Evolutionary conservation across 2,329 filamentous ascomycete genomes (phyloP).

Genomic region (Xylariaceae sp.): DNA sequence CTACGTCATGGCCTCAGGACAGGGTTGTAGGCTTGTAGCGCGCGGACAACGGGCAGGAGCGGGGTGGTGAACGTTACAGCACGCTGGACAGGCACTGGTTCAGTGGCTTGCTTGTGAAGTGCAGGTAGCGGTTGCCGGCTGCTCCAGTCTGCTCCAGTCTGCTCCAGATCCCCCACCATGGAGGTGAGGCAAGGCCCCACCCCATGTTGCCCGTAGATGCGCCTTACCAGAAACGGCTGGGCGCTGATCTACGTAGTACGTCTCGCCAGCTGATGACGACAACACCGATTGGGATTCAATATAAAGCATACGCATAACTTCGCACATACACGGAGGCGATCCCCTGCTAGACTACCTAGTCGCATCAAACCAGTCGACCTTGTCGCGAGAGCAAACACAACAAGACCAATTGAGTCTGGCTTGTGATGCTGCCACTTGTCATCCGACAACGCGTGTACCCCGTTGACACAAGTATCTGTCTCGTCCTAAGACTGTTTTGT

Average conservation of each 20-base stretch:
- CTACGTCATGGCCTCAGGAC: not conserved
- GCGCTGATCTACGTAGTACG: not conserved
- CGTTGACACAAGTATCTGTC: not conserved
- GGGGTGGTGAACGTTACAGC: not conserved
- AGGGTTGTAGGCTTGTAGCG: not conserved
- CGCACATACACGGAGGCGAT: not conserved
- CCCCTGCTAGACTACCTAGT: not conserved
- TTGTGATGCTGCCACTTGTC: conserved; percentile 17
- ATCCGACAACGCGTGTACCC: not conserved
- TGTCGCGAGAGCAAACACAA: not conserved
- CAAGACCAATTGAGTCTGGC: not conserved
- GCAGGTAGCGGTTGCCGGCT: not conserved
- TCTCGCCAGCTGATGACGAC: not conserved
- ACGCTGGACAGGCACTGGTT: no score
- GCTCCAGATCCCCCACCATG: not conserved
- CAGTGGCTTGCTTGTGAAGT: no score
- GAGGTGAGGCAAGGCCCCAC: no score
- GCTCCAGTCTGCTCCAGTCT: no score
- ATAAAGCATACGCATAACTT: not conserved
- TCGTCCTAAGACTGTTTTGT: not conserved
- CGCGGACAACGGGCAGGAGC: no score
- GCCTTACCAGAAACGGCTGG: not conserved
- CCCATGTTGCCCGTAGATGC: not conserved
- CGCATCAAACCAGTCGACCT: not conserved
- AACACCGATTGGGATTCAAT: not conserved